A percentile compares a stretch with the other conserved stretches of the same genome.
phyloP scores from a whole-genome alignment of 768 basidiomycete genomes.

The Pilatotrama ljubarskyi region DNA sequence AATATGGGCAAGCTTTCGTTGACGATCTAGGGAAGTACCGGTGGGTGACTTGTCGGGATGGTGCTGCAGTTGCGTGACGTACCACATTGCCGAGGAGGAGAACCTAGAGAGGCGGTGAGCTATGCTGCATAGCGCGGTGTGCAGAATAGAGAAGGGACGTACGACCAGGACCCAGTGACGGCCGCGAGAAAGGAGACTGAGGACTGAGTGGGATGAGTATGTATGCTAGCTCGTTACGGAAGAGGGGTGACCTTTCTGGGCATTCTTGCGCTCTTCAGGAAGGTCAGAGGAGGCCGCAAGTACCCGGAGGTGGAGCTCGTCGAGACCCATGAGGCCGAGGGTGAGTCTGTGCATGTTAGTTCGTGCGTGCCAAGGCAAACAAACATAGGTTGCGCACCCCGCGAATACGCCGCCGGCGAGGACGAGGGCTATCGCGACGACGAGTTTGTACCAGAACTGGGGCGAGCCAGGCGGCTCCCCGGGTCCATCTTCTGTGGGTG shows the following conservation, averaged over 20 bases:
- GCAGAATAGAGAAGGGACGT: slow-evolving; percentile 18
- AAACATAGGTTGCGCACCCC: slow-evolving; percentile 63
- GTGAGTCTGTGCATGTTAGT: slow-evolving; percentile 61
- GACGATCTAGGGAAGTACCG: slow-evolving; percentile 50
- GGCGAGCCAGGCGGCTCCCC: slow-evolving; percentile 48
- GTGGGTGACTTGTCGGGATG: neutral
- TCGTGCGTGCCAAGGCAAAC: no score
- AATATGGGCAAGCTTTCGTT: slow-evolving; percentile 87
- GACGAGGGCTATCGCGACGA: slow-evolving; percentile 68
- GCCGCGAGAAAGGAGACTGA: slow-evolving; percentile 49
- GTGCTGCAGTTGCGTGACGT: slow-evolving; percentile 27
- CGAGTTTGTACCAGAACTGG: slow-evolving; percentile 74
- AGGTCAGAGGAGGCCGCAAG: slow-evolving; percentile 82
- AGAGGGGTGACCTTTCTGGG: slow-evolving; percentile 55
- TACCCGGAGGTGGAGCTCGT: slow-evolving; percentile 88
- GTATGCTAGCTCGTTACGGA: no score
- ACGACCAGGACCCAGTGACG: slow-evolving; percentile 90
- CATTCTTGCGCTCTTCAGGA: slow-evolving; percentile 62
- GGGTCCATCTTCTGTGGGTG: neutral
- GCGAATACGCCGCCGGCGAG: slow-evolving; percentile 90
- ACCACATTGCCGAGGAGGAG: slow-evolving; percentile 89
- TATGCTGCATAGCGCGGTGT: slow-evolving; percentile 11
- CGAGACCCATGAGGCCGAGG: slow-evolving; percentile 90
- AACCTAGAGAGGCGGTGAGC: slow-evolving; percentile 47
- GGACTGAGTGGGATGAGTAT: slow-evolving; percentile 35